Evolutionary conservation across 2,329 filamentous ascomycete genomes (phyloP), one percentile per base, ranked within the genome.

Genomic region (Metarhizium humberi): DNA sequence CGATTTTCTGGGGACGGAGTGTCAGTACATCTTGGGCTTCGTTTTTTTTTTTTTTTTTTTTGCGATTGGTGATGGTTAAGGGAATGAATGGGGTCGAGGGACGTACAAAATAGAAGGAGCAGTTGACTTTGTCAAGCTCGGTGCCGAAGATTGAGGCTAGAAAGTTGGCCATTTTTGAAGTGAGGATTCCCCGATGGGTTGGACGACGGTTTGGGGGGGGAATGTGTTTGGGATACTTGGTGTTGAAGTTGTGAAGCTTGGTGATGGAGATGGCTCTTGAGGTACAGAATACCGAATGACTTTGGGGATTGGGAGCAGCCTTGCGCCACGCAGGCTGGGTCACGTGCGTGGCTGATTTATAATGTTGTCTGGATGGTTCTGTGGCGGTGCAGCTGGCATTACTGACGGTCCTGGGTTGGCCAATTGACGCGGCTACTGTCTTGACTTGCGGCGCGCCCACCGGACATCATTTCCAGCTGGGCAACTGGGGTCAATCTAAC

Each of bases 91-190:
- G 3, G 34, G 34, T 36, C 34, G 36, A 14, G 42, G 18, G 42
- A 66, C 71, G 63, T 68, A 73, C 71, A 58, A 76, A 76, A 85
- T 99, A 99, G 84, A 99, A 99, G 56, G 88, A 94, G 83, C 94
- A 96, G 82, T 97, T 96, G 78, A 96, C 92, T 71, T 92, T 99
- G 85, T 99, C 94, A 75, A 97, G 94, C 81, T 99, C 94, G 34
- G 94, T 99, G 68, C 94, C 94, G 80, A 99, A 99, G 77, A 99
- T 99, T 71, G 91, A 96, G 67, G 94, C 94, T 72, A 99, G 88
- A 72, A 96, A 97, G 80, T 96, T 96, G 69, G 92, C 92, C 92
- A 96, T 96, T 57, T 52, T 73, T 18, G 54, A 14, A 3, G 36
- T 20, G 25, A 29, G 13, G 2, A 38, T 34, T n/a, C 5, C 14